Conservation (phyloP, 1,284 basidiomycete genomes). For the Rhodofomes roseus region DNA sequence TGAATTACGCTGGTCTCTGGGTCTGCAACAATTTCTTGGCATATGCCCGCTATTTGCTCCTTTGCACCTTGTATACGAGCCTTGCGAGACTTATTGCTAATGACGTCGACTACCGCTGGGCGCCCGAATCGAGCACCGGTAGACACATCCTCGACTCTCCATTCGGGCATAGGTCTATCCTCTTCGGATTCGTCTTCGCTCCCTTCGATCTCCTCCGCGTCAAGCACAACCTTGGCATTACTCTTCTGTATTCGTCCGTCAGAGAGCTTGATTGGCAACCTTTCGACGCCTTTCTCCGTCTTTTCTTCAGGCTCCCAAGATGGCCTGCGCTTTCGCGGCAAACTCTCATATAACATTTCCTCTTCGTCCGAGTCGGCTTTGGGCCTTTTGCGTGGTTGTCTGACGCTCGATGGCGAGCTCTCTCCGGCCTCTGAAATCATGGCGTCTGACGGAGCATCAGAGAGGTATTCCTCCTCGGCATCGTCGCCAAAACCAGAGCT, state of each 20-base stretch:
- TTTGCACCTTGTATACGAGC: constrained; percentile 76
- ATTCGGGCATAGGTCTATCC: constrained; percentile 18
- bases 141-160: constrained; percentile 59
- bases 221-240: constrained; percentile 29
- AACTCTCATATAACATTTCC: constrained; percentile 70
- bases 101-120: constrained; percentile 73
- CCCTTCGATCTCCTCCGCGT: constrained; percentile 31
- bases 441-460: constrained; percentile 12
- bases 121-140: constrained; percentile 82
- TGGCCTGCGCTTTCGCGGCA: constrained; percentile 47
- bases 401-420: constrained; percentile 15
- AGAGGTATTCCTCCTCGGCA: constrained; percentile 22
- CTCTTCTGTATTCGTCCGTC: constrained; percentile 70
- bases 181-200: constrained; percentile 40
- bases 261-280: constrained; percentile 83
- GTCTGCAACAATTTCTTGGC: constrained; percentile 87
- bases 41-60: constrained; percentile 85
- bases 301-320: constrained; percentile 43
- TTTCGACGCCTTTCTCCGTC: constrained; percentile 51
- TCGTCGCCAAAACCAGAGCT: constrained; percentile 40
- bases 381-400: constrained; percentile 11
- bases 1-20: constrained; percentile 71
- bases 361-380: constrained; percentile 47
- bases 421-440: constrained; percentile 1
- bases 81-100: constrained; percentile 65